Conservation (phyloP, 176 grass and related monocot species). For the Microstegium vimineum region DNA sequence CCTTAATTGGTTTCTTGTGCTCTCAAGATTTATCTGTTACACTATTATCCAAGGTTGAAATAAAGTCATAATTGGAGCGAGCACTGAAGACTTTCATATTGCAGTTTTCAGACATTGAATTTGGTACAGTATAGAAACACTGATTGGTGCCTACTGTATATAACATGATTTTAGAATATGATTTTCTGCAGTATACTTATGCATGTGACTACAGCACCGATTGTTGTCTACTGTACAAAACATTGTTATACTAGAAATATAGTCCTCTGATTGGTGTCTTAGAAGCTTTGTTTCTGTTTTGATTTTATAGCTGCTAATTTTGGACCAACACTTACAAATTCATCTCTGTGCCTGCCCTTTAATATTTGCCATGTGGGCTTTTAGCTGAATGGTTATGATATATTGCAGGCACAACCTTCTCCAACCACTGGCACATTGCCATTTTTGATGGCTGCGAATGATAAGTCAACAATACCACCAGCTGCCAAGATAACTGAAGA, state of each 20-base stretch:
- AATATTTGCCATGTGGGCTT: slow-evolving; percentile 13
- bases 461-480: slow-evolving; percentile 28
- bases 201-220: neutral
- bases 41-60: neutral
- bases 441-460: slow-evolving; percentile 37
- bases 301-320: neutral
- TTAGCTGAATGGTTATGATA: slow-evolving; percentile 7
- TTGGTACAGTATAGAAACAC: slow-evolving; percentile 7
- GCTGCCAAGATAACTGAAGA: slow-evolving; percentile 15
- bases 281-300: slow-evolving; percentile 3
- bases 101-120: neutral
- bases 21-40: neutral
- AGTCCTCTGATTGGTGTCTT: slow-evolving; percentile 8
- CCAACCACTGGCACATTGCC: slow-evolving; percentile 86
- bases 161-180: no score
- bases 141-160: slow-evolving; percentile 3
- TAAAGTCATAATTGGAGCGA: neutral
- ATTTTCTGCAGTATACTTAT: slow-evolving; percentile 17
- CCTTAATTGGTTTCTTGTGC: slow-evolving; percentile 19
- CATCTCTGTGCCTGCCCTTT: neutral
- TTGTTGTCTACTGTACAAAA: neutral
- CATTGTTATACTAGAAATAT: slow-evolving; percentile 11
- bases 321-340: neutral
- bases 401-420: slow-evolving; percentile 75
- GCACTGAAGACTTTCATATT: neutral